Evolutionary conservation across 345 rosid species (phyloP).

Genomic region (Camelina hispida): DNA sequence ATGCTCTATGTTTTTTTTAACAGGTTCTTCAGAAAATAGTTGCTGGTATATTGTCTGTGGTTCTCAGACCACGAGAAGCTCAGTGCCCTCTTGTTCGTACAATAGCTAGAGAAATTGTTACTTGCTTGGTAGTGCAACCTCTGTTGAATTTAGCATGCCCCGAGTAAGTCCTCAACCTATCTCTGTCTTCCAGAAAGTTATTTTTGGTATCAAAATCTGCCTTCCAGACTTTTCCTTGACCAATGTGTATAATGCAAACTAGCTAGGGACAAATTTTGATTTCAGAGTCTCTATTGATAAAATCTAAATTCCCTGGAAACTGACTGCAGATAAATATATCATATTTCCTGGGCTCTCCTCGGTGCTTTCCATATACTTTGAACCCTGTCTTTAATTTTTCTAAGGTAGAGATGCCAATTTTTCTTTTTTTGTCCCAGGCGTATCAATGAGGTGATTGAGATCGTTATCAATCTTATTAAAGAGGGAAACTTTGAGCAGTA

Average conservation of each 20-base stretch:
- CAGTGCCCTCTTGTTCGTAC: slow-evolving; percentile 89
- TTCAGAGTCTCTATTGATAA: background rate
- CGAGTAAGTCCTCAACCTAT: slow-evolving; percentile 57
- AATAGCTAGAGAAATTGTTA: slow-evolving; percentile 91
- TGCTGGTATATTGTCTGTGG: slow-evolving; percentile 84
- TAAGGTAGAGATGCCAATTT: slow-evolving; percentile 31
- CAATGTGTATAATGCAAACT: slow-evolving; percentile 7
- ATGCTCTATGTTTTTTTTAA: slow-evolving; percentile 14
- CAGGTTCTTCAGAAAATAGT: slow-evolving; percentile 86
- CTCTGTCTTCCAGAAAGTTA: slow-evolving; percentile 16
- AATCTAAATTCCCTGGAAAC: background rate
- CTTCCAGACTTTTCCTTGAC: slow-evolving; percentile 22
- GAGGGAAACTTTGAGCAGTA: slow-evolving; percentile 54
- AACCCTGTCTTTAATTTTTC: slow-evolving; percentile 14
- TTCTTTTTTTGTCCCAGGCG: slow-evolving; percentile 52
- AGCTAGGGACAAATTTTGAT: slow-evolving; percentile 19
- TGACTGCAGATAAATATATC: slow-evolving; percentile 1
- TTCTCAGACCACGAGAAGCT: slow-evolving; percentile 89
- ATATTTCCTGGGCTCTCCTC: background rate
- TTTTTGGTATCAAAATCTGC: background rate
- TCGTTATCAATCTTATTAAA: slow-evolving; percentile 61
- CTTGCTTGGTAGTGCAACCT: slow-evolving; percentile 95
- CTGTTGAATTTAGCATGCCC: slow-evolving; percentile 85
- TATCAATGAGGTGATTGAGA: slow-evolving; percentile 88
- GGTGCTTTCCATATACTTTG: slow-evolving; percentile 9